Base-by-base conservation (phyloP, 108 stramenopile species). In the Stephanodiscus minutulus region DNA sequence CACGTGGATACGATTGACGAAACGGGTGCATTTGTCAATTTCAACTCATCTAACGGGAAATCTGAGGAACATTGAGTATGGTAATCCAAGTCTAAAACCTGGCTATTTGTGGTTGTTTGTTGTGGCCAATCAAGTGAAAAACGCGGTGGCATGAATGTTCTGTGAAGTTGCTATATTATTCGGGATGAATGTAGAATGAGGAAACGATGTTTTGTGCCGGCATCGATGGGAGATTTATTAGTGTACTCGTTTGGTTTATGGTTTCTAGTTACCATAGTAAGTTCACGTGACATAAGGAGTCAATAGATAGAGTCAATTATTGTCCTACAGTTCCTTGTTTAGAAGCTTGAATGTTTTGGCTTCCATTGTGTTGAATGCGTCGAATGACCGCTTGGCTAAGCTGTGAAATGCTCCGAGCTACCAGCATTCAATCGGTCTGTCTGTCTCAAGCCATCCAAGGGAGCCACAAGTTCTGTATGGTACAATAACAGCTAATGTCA, bases 231-330 rank as follows among this genome's bases (percentile, higher is more conserved):
- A 60, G 29, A 60, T 33, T 25, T 60, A 28, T 33, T 37, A 17
- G 7, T 33, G 31, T 35, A 33, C 60, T 43, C 10, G 61, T 52
- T 52, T 24, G 50, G 20, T 3, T 24, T 52, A 1, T 48, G 20
- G 50, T 20, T 52, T 52, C 6, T 52, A 52, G 17, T 20, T 20
- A 52, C 18, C 20, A 24, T 20, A 24, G 22, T 52, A 11, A 24
- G 50, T 52, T 52, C 50, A 20, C 50, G 20, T 52, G 50, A 62
- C 61, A 62, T n/a, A 43, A 21, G 17, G 61, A 62, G 61, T 41
- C 43, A 11, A 20, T 35, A 29, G n/a, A n/a, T n/a, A n/a, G n/a
- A n/a, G 10, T 20, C 61, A 39, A 62, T 22, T 62, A 41, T 62
- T 41, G 21, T 62, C 18, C 22, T 62, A 62, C 7, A 33, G 13